phyloP scores from a whole-genome alignment of 1,284 basidiomycete genomes.

The Ceratobasidium papillatum region DNA sequence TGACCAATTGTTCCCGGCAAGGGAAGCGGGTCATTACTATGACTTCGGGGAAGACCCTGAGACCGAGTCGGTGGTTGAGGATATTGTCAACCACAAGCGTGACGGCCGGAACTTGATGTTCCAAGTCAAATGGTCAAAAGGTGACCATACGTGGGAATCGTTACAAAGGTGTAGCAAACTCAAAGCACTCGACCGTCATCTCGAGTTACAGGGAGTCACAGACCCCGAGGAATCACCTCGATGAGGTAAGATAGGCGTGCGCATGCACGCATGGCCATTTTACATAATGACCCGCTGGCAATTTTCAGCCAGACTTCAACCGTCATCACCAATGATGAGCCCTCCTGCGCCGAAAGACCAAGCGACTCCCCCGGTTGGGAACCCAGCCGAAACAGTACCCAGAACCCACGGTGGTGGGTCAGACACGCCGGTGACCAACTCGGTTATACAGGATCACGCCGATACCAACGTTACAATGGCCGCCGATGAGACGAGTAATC shows the following conservation, averaged over 20 bases:
- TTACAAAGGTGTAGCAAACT: background rate
- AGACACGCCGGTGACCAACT: background rate
- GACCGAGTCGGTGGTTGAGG: background rate
- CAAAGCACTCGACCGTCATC: background rate
- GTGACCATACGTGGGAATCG: constrained; percentile 10
- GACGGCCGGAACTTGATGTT: background rate
- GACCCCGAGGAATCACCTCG: background rate
- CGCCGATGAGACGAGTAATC: background rate
- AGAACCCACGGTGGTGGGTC: background rate
- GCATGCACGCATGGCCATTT: background rate
- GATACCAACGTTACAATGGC: background rate
- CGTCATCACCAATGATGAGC: background rate
- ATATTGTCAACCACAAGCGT: background rate
- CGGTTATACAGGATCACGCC: background rate
- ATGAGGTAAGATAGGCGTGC: background rate
- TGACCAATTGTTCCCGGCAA: constrained; percentile 29
- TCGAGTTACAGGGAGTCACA: constrained; percentile 1
- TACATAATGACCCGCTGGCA: background rate
- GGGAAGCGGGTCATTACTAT: background rate
- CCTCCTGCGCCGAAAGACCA: background rate
- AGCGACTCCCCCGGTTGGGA: background rate
- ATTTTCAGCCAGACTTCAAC: constrained; percentile 9
- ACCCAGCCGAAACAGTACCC: background rate
- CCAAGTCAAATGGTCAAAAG: background rate
- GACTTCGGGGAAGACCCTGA: constrained; percentile 13